Conservation (phyloP, 208 protist species). For the Trypanosoma mega region DNA sequence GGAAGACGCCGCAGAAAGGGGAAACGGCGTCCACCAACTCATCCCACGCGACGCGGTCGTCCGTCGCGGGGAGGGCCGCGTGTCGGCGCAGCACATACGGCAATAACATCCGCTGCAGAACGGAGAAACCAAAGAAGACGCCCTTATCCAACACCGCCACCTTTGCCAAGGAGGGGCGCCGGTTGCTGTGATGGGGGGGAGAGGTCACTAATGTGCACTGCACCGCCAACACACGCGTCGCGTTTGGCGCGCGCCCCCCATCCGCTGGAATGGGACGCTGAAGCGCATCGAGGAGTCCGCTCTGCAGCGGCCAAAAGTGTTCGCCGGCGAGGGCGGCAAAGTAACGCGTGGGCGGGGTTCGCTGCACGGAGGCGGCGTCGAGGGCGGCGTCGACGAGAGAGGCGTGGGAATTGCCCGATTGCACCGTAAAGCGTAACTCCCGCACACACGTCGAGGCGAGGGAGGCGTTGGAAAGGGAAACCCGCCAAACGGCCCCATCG, state of each 20-base stretch:
- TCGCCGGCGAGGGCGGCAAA: too few species aligned
- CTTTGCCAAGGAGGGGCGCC: not conserved
- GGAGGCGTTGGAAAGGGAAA: too few species aligned
- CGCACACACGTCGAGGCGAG: too few species aligned
- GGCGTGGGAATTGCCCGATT: too few species aligned
- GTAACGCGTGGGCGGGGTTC: too few species aligned
- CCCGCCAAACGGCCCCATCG: too few species aligned
- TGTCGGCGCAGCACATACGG: slow-evolving; percentile 13
- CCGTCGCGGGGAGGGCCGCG: slow-evolving; percentile 3
- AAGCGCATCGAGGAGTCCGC: slow-evolving; percentile 9
- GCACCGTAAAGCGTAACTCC: too few species aligned
- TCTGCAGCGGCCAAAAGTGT: too few species aligned
- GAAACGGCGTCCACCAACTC: slow-evolving; percentile 24
- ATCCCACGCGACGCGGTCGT: slow-evolving; percentile 3
- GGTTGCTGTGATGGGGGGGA: too few species aligned
- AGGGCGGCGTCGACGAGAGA: too few species aligned
- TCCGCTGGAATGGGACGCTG: not conserved
- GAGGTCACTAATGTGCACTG: too few species aligned
- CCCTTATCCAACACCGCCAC: slow-evolving; percentile 11
- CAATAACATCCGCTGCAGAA: not conserved
- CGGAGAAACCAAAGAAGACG: slow-evolving; percentile 12
- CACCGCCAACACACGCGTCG: slow-evolving; percentile 2
- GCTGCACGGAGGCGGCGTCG: too few species aligned
- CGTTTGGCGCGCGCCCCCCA: not conserved
- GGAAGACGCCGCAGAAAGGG: slow-evolving; percentile 16